phyloP scores from a whole-genome alignment of 1,139 yeast genomes.

The Pneumocystis murina region DNA sequence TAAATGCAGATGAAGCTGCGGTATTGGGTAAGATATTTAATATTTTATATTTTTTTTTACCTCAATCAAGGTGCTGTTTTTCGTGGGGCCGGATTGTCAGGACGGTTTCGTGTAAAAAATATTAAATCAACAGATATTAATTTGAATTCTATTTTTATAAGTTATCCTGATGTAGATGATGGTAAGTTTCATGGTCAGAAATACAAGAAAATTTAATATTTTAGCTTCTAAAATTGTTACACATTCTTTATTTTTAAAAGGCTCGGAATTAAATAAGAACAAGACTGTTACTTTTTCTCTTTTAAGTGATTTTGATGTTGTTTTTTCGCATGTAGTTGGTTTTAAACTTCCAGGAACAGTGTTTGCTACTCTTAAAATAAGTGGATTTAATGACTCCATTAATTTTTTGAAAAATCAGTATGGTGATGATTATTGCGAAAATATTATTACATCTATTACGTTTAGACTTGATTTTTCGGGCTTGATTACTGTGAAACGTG shows the following conservation, averaged over 20 bases:
- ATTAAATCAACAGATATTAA: conserved; percentile 45
- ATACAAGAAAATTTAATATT: not conserved
- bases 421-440: not conserved
- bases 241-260: conserved; percentile 30
- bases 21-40: conserved; percentile 37
- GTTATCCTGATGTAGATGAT: not conserved
- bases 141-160: conserved; percentile 25
- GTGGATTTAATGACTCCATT: conserved; percentile 4
- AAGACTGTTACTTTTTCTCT: not conserved
- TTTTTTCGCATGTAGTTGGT: not conserved
- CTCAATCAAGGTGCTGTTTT: conserved; percentile 42
- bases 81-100: conserved; percentile 54
- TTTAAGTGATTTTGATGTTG: not conserved
- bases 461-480: conserved; percentile 7
- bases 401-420: not conserved
- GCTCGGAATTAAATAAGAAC: conserved; percentile 2
- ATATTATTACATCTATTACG: conserved; percentile 2
- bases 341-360: not conserved
- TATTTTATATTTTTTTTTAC: not conserved
- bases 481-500: not conserved
- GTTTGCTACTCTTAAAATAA: conserved; percentile 1
- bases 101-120: conserved; percentile 44
- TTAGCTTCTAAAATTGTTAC: not conserved
- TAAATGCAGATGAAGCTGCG: conserved; percentile 91
- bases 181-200: not conserved